These are phyloP conservation scores for Lojkania enalia DNA, from an alignment of 2,329 filamentous ascomycete species.

Conservation along the genomic window DNA sequence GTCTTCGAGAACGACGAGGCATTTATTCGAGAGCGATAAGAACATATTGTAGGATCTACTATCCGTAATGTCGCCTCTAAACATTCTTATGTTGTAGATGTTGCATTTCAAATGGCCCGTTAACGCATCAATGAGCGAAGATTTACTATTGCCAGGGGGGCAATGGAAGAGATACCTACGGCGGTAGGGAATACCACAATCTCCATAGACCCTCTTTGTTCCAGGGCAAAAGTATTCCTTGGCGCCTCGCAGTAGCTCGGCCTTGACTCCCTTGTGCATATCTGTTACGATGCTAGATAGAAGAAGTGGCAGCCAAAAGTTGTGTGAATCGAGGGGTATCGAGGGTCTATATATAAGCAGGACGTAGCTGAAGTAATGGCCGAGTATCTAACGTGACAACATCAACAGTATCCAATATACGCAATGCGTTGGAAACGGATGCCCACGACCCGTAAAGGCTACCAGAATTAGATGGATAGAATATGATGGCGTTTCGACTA, in stretches of 20 bases:
- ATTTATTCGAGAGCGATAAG: slow-evolving; percentile 10
- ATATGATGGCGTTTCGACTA: too few species aligned
- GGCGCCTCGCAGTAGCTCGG: slow-evolving; percentile 39
- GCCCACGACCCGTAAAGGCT: too few species aligned
- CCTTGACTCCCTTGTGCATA: slow-evolving; percentile 32
- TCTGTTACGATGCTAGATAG: too few species aligned
- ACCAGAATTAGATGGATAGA: too few species aligned
- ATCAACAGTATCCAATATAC: too few species aligned
- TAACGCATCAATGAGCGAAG: slow-evolving; percentile 38
- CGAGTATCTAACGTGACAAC: too few species aligned
- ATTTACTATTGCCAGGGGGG: slow-evolving; percentile 48
- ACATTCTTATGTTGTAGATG: slow-evolving; percentile 12
- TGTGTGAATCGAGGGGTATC: too few species aligned
- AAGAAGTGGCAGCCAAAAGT: too few species aligned
- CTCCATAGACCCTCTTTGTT: slow-evolving; percentile 10
- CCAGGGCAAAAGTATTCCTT: slow-evolving; percentile 15
- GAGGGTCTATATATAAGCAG: too few species aligned
- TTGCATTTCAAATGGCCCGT: slow-evolving; percentile 48
- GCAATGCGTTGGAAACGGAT: too few species aligned
- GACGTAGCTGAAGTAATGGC: too few species aligned
- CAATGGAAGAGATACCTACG: slow-evolving; percentile 42
- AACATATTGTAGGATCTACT: slow-evolving; percentile 14
- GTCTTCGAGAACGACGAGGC: slow-evolving; percentile 21
- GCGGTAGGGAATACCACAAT: slow-evolving; percentile 17
- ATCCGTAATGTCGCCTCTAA: slow-evolving; percentile 13